A percentile compares a stretch with the other conserved stretches of the same genome.
Conservation (phyloP, 2,329 filamentous ascomycete genomes). For the Neonectria hederae region DNA sequence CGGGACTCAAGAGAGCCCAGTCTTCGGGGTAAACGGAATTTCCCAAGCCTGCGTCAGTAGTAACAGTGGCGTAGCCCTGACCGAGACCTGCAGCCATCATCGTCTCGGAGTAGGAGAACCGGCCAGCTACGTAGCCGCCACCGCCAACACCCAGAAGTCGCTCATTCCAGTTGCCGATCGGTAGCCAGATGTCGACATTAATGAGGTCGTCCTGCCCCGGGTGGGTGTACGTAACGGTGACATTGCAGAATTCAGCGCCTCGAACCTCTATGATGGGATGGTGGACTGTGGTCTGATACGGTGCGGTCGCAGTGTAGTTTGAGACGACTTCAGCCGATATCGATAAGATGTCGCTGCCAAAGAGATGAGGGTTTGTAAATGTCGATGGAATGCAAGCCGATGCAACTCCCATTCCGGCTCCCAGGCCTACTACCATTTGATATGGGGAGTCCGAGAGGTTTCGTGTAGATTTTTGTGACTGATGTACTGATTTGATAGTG, state of each 20-base stretch:
- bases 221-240: conserved; percentile 29
- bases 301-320: background rate
- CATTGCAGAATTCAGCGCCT: conserved; percentile 26
- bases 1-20: conserved; percentile 23
- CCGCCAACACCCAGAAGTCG: conserved; percentile 26
- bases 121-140: conserved; percentile 24
- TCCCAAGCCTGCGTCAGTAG: conserved; percentile 25
- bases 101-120: conserved; percentile 4
- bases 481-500: background rate
- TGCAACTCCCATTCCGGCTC: background rate
- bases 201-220: conserved; percentile 25
- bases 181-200: conserved; percentile 25
- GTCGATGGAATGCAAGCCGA: background rate
- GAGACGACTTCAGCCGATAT: background rate
- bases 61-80: conserved; percentile 28
- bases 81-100: conserved; percentile 23
- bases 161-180: conserved; percentile 19
- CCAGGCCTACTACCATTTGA: background rate
- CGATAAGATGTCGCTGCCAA: background rate
- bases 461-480: background rate
- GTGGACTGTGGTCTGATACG: background rate
- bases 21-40: background rate
- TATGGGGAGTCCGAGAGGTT: no score
- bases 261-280: conserved; percentile 9
- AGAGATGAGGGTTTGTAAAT: background rate